Evolutionary conservation across 208 protist species (phyloP).

Genomic region (Trypanosoma mega): DNA sequence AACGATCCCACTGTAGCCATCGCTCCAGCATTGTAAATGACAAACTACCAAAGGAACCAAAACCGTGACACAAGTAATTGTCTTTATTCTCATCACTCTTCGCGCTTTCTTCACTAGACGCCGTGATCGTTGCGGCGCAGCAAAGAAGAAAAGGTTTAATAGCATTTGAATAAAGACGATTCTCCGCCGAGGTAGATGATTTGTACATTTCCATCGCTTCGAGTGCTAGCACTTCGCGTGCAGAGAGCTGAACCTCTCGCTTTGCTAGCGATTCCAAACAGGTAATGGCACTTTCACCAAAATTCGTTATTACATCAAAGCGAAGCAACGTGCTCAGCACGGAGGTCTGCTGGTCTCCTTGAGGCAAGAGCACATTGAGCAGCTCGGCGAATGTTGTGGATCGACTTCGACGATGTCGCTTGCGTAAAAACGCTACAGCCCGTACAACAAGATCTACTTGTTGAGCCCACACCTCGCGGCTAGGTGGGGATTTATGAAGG

Average conservation of each 20-base stretch:
- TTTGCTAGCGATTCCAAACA: not conserved
- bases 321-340: slow-evolving; percentile 14
- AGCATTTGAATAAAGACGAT: slow-evolving; percentile 15
- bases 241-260: slow-evolving; percentile 10
- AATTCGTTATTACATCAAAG: slow-evolving; percentile 13
- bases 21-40: slow-evolving; percentile 15
- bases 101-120: no score
- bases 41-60: no score
- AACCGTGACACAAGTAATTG: no score
- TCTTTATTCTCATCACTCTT: no score
- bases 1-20: slow-evolving; percentile 25
- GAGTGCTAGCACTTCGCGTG: slow-evolving; percentile 14
- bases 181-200: not conserved
- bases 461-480: not conserved
- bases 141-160: slow-evolving; percentile 25
- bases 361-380: not conserved
- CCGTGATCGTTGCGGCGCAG: slow-evolving; percentile 6
- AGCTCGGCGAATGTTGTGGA: slow-evolving; percentile 20
- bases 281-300: not conserved
- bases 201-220: slow-evolving; percentile 17
- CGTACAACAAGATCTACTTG: slow-evolving; percentile 27
- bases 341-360: not conserved
- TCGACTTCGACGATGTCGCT: slow-evolving; percentile 9
- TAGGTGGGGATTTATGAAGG: not conserved
- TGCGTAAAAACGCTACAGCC: slow-evolving; percentile 23